These are phyloP conservation scores for Penicillium hordei DNA, from an alignment of 2,329 filamentous ascomycete species.

Conservation along the genomic window DNA sequence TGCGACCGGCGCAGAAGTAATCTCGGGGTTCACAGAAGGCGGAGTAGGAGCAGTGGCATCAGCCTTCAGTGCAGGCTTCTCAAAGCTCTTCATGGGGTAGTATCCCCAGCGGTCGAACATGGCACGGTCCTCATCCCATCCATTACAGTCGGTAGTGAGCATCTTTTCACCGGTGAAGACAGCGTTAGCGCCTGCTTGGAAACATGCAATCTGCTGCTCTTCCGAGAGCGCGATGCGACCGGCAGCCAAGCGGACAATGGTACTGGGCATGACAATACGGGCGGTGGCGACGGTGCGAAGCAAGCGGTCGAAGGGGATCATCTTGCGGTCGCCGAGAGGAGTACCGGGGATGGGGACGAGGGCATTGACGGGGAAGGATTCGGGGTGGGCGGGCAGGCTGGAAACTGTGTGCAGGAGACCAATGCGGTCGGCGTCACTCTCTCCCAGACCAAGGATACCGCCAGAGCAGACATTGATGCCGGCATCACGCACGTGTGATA, in stretches of 20 bases:
- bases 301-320: conserved; percentile 74
- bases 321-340: conserved; percentile 71
- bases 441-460: conserved; percentile 82
- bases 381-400: conserved; percentile 77
- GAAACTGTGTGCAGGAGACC: conserved; percentile 80
- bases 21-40: conserved; percentile 16
- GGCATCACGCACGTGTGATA: conserved; percentile 76
- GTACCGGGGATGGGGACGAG: conserved; percentile 90
- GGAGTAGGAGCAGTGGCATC: conserved; percentile 9
- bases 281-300: conserved; percentile 82
- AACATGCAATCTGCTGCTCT: conserved; percentile 85
- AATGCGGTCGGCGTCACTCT: conserved; percentile 74
- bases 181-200: conserved; percentile 89
- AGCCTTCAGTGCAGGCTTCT: conserved; percentile 32
- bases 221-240: conserved; percentile 81
- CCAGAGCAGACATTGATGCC: conserved; percentile 89
- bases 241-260: conserved; percentile 83
- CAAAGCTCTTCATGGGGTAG: conserved; percentile 68
- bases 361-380: conserved; percentile 89
- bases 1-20: conserved; percentile 33
- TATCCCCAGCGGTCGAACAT: conserved; percentile 85
- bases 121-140: conserved; percentile 81
- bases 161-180: conserved; percentile 96
- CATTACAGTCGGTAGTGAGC: conserved; percentile 87
- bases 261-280: conserved; percentile 76